Base-by-base conservation (phyloP, 2,329 filamentous ascomycete genomes). In the Zymoseptoria tritici region DNA sequence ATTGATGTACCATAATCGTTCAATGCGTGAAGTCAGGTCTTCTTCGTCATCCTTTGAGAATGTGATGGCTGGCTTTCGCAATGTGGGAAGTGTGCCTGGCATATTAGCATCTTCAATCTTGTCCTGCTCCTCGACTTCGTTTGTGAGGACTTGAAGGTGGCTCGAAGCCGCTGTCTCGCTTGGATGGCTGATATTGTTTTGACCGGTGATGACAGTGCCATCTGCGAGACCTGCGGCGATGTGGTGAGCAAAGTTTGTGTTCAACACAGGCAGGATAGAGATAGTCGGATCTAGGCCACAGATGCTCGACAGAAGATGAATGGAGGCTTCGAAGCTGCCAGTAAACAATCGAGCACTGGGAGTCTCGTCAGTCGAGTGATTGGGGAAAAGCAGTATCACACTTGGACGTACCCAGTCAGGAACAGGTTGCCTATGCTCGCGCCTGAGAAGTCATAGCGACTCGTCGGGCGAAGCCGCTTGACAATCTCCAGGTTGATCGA, bases 1-100 rank as follows among this genome's bases (percentile, higher is more conserved):
- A 70, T 97, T 97, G 77, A 97, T 97, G 77, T 97, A 97, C 91
- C 91, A 97, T 31, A 97, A 81, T 2, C 92, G 79, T 57, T 86
- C 80, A 66, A 97, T 96, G 26, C 90, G 82, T 0, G 88, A 82
- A 0, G 90, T 83, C 1, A 97, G 79, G 57, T 93, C 89, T 62
- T 89, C 85, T 63, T 91, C 87, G 49, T 84, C 80, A 2, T 69
- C 79, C 76, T 97, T 97, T 70, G 83, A 88, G 72, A 96, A 95
- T 4, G 81, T 79, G 61, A 97, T 91, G 63, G 95, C 90, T 55
- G 88, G 90, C 59, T 88, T 86, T 6, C 92, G 83, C 1, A 97
- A 80, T 0, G 85, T 88, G 0, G 91, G 90, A 0, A 97, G 79
- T 0, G 89, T 91, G 1, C 93, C 90, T 0, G 90, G 90, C 1